Percentiles rank a stretch among this genome's conserved stretches.
Conservation (phyloP, 2,329 filamentous ascomycete genomes). For the Apiospora hydei region DNA sequence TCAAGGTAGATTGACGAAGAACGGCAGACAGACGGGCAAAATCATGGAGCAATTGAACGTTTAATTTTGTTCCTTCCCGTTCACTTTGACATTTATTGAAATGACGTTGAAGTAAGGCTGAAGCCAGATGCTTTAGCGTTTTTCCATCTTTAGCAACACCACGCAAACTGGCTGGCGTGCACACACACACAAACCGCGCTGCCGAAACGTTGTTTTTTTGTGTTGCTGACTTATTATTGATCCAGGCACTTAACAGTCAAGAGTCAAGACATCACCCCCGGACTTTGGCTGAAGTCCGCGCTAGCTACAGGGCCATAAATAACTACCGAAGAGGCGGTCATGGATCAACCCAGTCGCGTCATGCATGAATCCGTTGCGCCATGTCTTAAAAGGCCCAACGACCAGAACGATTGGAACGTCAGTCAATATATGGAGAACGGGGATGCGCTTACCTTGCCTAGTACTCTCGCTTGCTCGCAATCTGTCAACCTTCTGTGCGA, state of each 20-base stretch:
- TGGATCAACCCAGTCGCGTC: conserved; percentile 5
- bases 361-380: conserved; percentile 10
- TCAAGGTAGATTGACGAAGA: neutral
- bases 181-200: neutral
- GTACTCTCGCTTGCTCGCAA: neutral
- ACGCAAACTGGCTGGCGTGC: neutral
- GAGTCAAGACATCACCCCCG: neutral
- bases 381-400: neutral
- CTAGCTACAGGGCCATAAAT: conserved; percentile 1
- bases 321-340: conserved; percentile 8
- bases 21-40: neutral
- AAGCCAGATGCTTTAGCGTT: conserved; percentile 1
- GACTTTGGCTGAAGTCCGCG: neutral
- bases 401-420: neutral
- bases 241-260: too few relatives aligned
- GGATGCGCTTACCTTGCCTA: too few relatives aligned
- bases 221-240: neutral
- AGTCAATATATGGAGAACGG: neutral
- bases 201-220: neutral
- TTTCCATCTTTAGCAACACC: conserved; percentile 5
- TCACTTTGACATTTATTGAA: neutral
- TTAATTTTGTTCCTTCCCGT: neutral
- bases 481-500: neutral
- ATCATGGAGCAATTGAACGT: neutral
- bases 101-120: conserved; percentile 19